phyloP scores from a whole-genome alignment of 768 basidiomycete species.

The Tulasnella sp. region DNA sequence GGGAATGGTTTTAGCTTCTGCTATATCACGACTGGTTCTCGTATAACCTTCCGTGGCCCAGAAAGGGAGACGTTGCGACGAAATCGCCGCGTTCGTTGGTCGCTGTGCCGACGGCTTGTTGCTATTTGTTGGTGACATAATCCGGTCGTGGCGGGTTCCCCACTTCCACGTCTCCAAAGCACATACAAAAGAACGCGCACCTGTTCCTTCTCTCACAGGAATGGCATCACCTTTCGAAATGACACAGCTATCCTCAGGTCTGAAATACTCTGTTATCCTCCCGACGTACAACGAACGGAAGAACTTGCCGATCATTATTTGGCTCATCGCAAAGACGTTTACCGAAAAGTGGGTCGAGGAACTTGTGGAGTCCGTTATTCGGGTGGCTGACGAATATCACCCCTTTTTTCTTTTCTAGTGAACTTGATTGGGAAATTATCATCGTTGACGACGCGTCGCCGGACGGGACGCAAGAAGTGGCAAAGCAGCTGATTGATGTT shows the following conservation, averaged over 20 bases:
- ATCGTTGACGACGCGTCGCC: slow-evolving; percentile 91
- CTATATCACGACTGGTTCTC: not conserved
- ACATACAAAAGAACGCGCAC: not conserved
- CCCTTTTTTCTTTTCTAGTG: slow-evolving; percentile 43
- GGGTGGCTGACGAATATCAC: slow-evolving; percentile 24
- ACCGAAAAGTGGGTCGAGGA: slow-evolving; percentile 57
- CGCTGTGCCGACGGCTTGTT: not conserved
- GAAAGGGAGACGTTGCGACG: not conserved
- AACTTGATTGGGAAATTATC: slow-evolving; percentile 80
- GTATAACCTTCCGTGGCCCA: not conserved
- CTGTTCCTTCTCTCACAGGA: slow-evolving; percentile 34
- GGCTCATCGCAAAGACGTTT: slow-evolving; percentile 77
- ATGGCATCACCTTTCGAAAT: slow-evolving; percentile 27
- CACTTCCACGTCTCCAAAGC: not conserved
- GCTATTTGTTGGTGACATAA: not conserved
- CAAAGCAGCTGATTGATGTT: slow-evolving; percentile 64
- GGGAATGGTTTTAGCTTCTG: not conserved
- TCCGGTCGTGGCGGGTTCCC: not conserved
- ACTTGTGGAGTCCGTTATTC: not conserved
- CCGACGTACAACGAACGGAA: slow-evolving; percentile 94
- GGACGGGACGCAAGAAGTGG: slow-evolving; percentile 88
- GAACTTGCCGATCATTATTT: slow-evolving; percentile 83
- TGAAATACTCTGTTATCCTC: slow-evolving; percentile 84
- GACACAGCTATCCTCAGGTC: slow-evolving; percentile 11
- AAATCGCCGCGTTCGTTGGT: not conserved